Conservation (phyloP, 495 filamentous ascomycete genomes). For the Aspergillus campestris region DNA sequence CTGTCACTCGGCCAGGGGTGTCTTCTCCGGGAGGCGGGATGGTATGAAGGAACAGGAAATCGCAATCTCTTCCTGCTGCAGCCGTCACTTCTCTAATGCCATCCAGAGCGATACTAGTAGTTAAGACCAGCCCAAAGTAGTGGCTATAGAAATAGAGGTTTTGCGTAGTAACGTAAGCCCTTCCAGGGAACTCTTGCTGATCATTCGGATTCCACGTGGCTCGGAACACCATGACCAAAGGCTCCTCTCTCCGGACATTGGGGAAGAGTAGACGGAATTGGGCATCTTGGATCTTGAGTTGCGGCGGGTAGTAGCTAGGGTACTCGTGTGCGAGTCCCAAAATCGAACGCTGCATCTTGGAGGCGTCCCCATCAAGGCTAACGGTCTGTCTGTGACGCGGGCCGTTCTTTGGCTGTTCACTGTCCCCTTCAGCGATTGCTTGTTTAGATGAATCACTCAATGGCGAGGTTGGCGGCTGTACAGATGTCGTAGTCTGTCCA, state of each 20-base stretch:
- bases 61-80: slow-evolving; percentile 81
- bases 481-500: slow-evolving; percentile 24
- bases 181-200: slow-evolving; percentile 73
- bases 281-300: slow-evolving; percentile 78
- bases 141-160: slow-evolving; percentile 95
- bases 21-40: slow-evolving; percentile 51
- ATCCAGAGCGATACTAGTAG: slow-evolving; percentile 63
- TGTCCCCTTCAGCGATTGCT: slow-evolving; percentile 13
- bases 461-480: slow-evolving; percentile 16
- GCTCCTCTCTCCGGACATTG: slow-evolving; percentile 60
- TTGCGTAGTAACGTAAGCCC: slow-evolving; percentile 77
- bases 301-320: slow-evolving; percentile 73
- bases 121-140: slow-evolving; percentile 83
- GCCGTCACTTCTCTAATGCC: slow-evolving; percentile 81
- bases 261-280: slow-evolving; percentile 92
- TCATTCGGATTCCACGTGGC: slow-evolving; percentile 70
- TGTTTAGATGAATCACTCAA: slow-evolving; percentile 23
- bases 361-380: slow-evolving; percentile 58
- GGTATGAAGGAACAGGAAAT: slow-evolving; percentile 86
- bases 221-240: slow-evolving; percentile 70
- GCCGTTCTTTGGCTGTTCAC: slow-evolving; percentile 11
- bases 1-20: slow-evolving; percentile 62
- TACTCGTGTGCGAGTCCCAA: slow-evolving; percentile 48
- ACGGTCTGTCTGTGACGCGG: slow-evolving; percentile 67
- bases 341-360: slow-evolving; percentile 34